Evolutionary conservation across 2,329 filamentous ascomycete species (phyloP).

Genomic region (Hypocreales sp.): DNA sequence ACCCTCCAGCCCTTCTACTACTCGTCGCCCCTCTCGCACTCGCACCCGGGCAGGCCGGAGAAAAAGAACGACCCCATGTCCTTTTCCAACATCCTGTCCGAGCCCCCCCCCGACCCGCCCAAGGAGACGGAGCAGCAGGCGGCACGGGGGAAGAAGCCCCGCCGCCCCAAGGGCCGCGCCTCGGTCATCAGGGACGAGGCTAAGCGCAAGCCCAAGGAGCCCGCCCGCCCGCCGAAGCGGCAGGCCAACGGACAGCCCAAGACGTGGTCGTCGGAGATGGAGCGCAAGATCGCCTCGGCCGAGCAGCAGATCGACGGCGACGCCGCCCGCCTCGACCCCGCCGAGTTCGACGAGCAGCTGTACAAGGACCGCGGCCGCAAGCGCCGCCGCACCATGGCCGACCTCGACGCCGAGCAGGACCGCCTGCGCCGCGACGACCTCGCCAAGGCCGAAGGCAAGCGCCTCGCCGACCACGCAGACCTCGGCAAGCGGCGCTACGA

Average conservation of each 20-base stretch:
- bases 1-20: too few species aligned
- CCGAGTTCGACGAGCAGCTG: constrained; percentile 25
- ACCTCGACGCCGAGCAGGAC: constrained; percentile 46
- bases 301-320: constrained; percentile 27
- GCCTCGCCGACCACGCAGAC: constrained; percentile 52
- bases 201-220: constrained; percentile 26
- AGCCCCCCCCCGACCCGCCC: constrained; percentile 27
- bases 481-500: constrained; percentile 64
- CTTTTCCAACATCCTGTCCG: constrained; percentile 84
- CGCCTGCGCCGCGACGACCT: constrained; percentile 47
- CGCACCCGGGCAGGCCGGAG: too few species aligned
- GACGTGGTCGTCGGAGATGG: constrained; percentile 39
- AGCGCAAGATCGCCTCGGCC: constrained; percentile 22
- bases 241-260: constrained; percentile 50
- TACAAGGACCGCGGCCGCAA: constrained; percentile 47
- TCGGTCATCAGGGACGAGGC: constrained; percentile 36
- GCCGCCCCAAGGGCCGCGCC: constrained; percentile 33
- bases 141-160: too few species aligned
- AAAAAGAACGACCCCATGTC: constrained; percentile 94
- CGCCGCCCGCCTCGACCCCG: constrained; percentile 28
- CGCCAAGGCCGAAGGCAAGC: constrained; percentile 39
- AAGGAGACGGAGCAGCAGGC: too few species aligned
- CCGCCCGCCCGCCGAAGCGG: constrained; percentile 39
- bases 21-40: too few species aligned
- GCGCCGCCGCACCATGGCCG: constrained; percentile 50